Conservation (phyloP, 2,329 filamentous ascomycete species). For the Didymellaceae sp. region DNA sequence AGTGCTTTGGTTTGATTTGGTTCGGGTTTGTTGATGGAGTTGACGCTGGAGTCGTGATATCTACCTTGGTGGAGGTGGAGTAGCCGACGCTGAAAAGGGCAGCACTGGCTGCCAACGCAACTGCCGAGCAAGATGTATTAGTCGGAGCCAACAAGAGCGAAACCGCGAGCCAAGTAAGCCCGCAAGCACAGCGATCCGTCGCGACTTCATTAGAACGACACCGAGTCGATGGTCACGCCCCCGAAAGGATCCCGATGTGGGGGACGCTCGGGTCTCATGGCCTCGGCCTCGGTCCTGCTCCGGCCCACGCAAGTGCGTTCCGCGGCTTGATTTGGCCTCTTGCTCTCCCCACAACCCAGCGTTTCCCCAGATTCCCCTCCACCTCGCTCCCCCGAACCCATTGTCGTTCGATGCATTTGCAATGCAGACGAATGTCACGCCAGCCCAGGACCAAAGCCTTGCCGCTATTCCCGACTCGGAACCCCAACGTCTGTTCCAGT, state of each 20-base stretch:
- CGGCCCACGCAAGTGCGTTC: slow-evolving; percentile 1
- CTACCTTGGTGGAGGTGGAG: background rate
- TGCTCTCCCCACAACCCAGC: slow-evolving; percentile 17
- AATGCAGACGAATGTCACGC: slow-evolving; percentile 28
- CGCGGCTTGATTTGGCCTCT: slow-evolving; percentile 17
- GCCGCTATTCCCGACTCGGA: slow-evolving; percentile 26
- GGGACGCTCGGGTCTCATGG: background rate
- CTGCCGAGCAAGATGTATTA: background rate
- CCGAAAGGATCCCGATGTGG: slow-evolving; percentile 19
- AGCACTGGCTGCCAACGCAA: background rate
- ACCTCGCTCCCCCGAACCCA: slow-evolving; percentile 31
- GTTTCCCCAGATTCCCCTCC: slow-evolving; percentile 31
- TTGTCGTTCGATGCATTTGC: slow-evolving; percentile 16
- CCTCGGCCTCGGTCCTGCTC: background rate
- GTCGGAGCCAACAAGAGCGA: background rate
- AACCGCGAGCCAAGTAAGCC: background rate
- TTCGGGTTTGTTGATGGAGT: background rate
- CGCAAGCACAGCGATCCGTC: slow-evolving; percentile 1
- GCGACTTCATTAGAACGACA: background rate
- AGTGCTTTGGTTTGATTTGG: no score
- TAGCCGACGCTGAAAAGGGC: background rate
- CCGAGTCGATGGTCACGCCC: background rate
- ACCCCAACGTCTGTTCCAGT: slow-evolving; percentile 52
- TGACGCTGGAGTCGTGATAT: background rate
- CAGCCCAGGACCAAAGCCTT: slow-evolving; percentile 6